These are phyloP conservation scores for Kurtzmaniella cleridarum DNA, from an alignment of 805 yeast genomes.

Conservation along the genomic window DNA sequence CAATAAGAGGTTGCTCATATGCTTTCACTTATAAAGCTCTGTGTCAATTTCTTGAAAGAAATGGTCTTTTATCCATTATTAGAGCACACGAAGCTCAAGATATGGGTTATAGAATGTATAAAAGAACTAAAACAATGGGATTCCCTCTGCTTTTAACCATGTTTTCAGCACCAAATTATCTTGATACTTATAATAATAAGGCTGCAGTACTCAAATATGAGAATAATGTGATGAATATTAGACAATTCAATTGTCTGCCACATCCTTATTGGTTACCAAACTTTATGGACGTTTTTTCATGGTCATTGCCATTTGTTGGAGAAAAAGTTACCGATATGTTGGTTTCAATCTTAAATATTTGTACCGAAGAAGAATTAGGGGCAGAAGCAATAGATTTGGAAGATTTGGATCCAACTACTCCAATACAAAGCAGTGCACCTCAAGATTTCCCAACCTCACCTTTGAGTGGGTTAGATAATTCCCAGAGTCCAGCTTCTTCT, in stretches of 20 bases:
- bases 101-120: slow-evolving; percentile 93
- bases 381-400: slow-evolving; percentile 51
- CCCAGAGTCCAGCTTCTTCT: slow-evolving; percentile 4
- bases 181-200: slow-evolving; percentile 88
- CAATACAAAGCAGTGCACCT: slow-evolving; percentile 7
- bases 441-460: slow-evolving; percentile 1
- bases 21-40: slow-evolving; percentile 82
- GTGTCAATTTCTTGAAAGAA: slow-evolving; percentile 71
- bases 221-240: slow-evolving; percentile 86
- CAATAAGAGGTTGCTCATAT: slow-evolving; percentile 87
- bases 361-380: slow-evolving; percentile 91
- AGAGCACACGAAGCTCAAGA: slow-evolving; percentile 98
- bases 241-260: slow-evolving; percentile 88
- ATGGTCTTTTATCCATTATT: slow-evolving; percentile 75
- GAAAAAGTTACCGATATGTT: slow-evolving; percentile 93
- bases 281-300: slow-evolving; percentile 94
- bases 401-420: slow-evolving; percentile 31
- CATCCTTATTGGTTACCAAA: slow-evolving; percentile 98
- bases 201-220: slow-evolving; percentile 94
- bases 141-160: slow-evolving; percentile 88
- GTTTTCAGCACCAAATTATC: slow-evolving; percentile 93
- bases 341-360: slow-evolving; percentile 81
- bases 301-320: slow-evolving; percentile 97
- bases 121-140: slow-evolving; percentile 73
- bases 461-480: neutral